These are phyloP conservation scores for Phytophthora pseudosyringae DNA, from an alignment of 352 stramenopile genomes.

Conservation along the genomic window DNA sequence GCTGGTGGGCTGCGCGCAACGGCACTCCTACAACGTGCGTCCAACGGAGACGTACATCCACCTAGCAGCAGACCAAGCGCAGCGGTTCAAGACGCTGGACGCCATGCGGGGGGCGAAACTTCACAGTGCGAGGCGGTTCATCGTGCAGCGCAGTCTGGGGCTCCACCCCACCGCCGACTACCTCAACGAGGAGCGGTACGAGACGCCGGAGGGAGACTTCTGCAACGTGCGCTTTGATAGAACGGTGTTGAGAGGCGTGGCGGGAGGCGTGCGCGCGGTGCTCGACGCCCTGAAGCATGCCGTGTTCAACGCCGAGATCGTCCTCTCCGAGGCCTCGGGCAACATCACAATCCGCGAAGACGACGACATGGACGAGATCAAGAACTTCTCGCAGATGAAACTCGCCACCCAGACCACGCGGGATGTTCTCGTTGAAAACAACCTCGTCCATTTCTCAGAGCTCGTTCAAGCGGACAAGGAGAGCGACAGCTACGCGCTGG, in stretches of 20 bases:
- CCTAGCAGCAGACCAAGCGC: conserved; percentile 24
- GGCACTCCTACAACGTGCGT: conserved; percentile 17
- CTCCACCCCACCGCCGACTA: conserved; percentile 36
- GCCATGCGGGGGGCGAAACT: conserved; percentile 47
- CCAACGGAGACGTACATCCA: conserved; percentile 50
- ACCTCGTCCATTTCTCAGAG: conserved; percentile 35
- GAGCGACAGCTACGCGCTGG: conserved; percentile 8
- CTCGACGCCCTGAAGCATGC: conserved; percentile 31
- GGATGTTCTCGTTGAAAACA: conserved; percentile 31
- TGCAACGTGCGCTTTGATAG: conserved; percentile 56
- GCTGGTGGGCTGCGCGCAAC: conserved; percentile 13
- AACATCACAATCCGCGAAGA: conserved; percentile 43
- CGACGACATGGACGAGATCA: conserved; percentile 32
- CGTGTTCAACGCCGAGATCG: conserved; percentile 42
- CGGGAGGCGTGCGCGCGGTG: conserved; percentile 25
- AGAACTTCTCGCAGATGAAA: conserved; percentile 25
- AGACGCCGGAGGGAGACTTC: too few species aligned
- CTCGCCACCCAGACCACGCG: conserved; percentile 26
- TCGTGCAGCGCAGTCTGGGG: conserved; percentile 46
- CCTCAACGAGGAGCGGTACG: too few species aligned
- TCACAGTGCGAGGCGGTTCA: conserved; percentile 39
- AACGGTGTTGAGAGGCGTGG: conserved; percentile 19
- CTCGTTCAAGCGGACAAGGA: neutral
- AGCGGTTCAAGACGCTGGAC: conserved; percentile 30
- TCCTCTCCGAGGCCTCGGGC: conserved; percentile 34